Base-by-base conservation (phyloP, 805 yeast genomes). In the Soucietia sequanensis region DNA sequence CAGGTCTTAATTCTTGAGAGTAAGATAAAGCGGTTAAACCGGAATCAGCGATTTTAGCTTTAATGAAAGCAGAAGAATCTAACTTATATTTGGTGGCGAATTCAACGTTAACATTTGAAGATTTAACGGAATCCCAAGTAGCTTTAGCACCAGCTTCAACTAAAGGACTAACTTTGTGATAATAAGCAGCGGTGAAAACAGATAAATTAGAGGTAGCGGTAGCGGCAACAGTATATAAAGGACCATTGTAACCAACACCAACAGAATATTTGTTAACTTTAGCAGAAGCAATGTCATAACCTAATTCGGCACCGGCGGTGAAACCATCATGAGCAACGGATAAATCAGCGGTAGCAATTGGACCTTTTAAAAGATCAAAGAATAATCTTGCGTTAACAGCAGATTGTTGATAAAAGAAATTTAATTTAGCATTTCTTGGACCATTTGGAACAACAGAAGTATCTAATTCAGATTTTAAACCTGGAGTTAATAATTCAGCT, bases 91-190 rank as follows among this genome's bases (percentile, higher is more conserved):
- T 91, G 66, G 96, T 80, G 55, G 96, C 98, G 48, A 90, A 84
- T 78, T 93, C 99, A 57, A 93, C 81, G 58, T 84, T 87, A 55
- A 90, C 96, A 59, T 80, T 82, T 65, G 82, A 75, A 53, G 78
- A 71, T 63, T 85, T 76, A 50, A 89, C 78, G 46, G 95, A 81
- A 74, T 89, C 96, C 81, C 91, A 87, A 50, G 93, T 81, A 57
- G 96, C 96, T 78, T 86, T 90, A 59, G 97, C 95, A 75, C 97
- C 99, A 56, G 89, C 95, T 79, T 93, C 96, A 54, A 91, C 87
- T 54, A 73, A 68, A 49, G 95, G 86, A 54, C 89, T 79, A 46
- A 93, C 95, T 70, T 79, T 84, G 83, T 93, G 97, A 88, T 81
- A 93, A 81, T 90, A 89, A 53, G 96, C 91, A 54, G 96, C 96